A percentile compares a stretch with the other conserved stretches of the same genome.
These are phyloP conservation scores for Ascoidea asiatica DNA, from an alignment of 805 yeast genomes.

Conservation along the genomic window DNA sequence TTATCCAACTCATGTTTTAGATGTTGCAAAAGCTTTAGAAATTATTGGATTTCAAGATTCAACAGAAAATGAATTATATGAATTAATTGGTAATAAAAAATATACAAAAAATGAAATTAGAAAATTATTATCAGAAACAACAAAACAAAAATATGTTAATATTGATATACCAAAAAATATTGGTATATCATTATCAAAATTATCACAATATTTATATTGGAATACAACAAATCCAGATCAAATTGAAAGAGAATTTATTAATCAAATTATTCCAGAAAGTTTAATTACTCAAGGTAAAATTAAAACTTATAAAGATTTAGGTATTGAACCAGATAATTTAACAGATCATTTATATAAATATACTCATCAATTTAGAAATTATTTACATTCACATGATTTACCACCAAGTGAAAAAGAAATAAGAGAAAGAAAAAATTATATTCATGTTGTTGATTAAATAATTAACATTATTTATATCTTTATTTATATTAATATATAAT, in stretches of 20 bases:
- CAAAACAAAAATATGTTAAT: constrained; percentile 25
- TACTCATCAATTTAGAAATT: constrained; percentile 21
- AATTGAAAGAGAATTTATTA: constrained; percentile 55
- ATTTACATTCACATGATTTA: constrained; percentile 23
- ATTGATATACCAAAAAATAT: constrained; percentile 25
- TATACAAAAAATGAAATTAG: constrained; percentile 50
- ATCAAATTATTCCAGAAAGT: constrained; percentile 27
- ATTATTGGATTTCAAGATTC: constrained; percentile 70
- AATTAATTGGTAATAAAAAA: constrained; percentile 60
- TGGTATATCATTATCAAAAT: constrained; percentile 21
- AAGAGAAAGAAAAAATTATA: constrained; percentile 15
- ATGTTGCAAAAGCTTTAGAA: constrained; percentile 71
- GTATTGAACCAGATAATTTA: constrained; percentile 43
- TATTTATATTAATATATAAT: background rate
- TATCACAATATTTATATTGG: constrained; percentile 28
- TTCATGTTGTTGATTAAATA: constrained; percentile 9
- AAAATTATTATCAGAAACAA: constrained; percentile 54
- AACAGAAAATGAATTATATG: constrained; percentile 64
- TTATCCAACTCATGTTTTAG: constrained; percentile 63
- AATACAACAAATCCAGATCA: constrained; percentile 51
- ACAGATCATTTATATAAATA: constrained; percentile 34
- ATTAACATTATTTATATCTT: constrained; percentile 14
- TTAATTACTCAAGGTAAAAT: constrained; percentile 44
- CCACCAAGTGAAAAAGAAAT: constrained; percentile 25
- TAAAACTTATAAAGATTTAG: constrained; percentile 56